A percentile compares a stretch with the other conserved stretches of the same genome.
Evolutionary conservation across 2,329 filamentous ascomycete genomes (phyloP).

Genomic region (Acarospora socialis): DNA sequence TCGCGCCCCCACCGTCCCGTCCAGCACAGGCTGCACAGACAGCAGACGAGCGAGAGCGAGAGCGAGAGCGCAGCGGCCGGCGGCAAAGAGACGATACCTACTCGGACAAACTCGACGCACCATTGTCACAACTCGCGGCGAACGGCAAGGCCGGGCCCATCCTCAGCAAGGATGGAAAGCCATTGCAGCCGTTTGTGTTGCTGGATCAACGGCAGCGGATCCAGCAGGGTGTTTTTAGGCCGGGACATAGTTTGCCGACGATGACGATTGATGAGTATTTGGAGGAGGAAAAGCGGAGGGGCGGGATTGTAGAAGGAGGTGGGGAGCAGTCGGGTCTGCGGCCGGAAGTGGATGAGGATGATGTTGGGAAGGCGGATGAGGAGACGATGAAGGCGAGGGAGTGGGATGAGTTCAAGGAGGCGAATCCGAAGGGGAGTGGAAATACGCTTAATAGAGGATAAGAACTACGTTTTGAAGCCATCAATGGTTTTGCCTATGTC

Average conservation of each 20-base stretch:
- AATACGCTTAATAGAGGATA: constrained; percentile 36
- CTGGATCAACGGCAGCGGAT: constrained; percentile 63
- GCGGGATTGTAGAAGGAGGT: constrained; percentile 82
- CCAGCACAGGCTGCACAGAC: constrained; percentile 23
- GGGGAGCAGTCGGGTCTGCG: constrained; percentile 57
- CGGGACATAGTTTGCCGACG: constrained; percentile 85
- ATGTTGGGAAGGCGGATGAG: constrained; percentile 71
- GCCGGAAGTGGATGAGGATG: constrained; percentile 73
- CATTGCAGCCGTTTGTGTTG: constrained; percentile 80
- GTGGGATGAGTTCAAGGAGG: constrained; percentile 91
- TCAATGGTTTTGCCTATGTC: too few species aligned
- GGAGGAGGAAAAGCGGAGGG: constrained; percentile 71
- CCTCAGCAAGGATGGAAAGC: constrained; percentile 64
- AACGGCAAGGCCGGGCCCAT: constrained; percentile 51
- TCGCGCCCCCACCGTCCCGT: constrained; percentile 45
- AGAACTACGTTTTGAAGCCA: too few species aligned
- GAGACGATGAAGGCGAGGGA: constrained; percentile 86
- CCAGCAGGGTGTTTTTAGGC: constrained; percentile 67
- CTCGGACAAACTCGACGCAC: constrained; percentile 59
- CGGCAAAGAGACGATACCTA: constrained; percentile 40
- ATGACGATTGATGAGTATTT: constrained; percentile 98
- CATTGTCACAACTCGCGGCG: constrained; percentile 38
- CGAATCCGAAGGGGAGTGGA: constrained; percentile 56
- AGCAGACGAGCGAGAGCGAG: constrained; percentile 26
- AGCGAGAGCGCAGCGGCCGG: constrained; percentile 33